Percentiles rank a stretch among this genome's conserved stretches.
phyloP scores from a whole-genome alignment of 495 filamentous ascomycete species.

The Cercophora scortea region DNA sequence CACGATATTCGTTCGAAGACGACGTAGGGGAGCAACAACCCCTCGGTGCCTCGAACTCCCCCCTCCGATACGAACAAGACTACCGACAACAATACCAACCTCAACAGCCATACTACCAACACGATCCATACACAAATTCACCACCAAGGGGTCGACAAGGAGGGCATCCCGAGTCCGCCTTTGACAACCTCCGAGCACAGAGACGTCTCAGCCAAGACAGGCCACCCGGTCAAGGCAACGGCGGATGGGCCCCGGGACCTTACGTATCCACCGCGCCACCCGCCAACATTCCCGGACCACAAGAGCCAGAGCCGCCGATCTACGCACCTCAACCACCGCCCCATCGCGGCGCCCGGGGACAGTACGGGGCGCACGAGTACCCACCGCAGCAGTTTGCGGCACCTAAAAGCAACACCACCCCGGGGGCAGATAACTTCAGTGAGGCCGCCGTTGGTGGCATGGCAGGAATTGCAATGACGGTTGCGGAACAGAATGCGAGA shows the following conservation, averaged over 20 bases:
- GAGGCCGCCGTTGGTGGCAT: conserved; percentile 66
- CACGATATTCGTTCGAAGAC: conserved; percentile 22
- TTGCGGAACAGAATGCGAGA: conserved; percentile 64
- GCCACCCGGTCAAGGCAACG: conserved; percentile 7
- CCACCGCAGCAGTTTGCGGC: conserved; percentile 11
- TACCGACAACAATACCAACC: conserved; percentile 9
- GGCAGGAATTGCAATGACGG: conserved; percentile 64
- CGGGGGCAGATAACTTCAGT: conserved; percentile 69
- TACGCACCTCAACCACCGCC: conserved; percentile 14
- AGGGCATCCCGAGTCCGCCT: conserved; percentile 37
- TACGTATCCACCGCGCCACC: conserved; percentile 6
- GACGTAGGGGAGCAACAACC: conserved; percentile 31
- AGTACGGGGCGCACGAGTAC: conserved; percentile 23
- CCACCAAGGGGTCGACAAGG: conserved; percentile 21
- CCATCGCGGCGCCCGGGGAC: conserved; percentile 20
- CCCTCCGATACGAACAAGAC: conserved; percentile 10
- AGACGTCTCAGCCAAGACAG: conserved; percentile 26
- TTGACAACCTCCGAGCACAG: conserved; percentile 30
- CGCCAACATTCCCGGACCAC: conserved; percentile 4
- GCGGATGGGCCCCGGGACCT: conserved; percentile 6
- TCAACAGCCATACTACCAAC: conserved; percentile 12
- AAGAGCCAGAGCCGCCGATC: conserved; percentile 12
- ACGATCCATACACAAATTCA: conserved; percentile 14
- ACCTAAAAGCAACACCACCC: conserved; percentile 52
- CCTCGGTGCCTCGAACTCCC: conserved; percentile 18